Evolutionary conservation across 192 early-diverging fungal genomes (phyloP).

Genomic region (Backusella morwellensis): DNA sequence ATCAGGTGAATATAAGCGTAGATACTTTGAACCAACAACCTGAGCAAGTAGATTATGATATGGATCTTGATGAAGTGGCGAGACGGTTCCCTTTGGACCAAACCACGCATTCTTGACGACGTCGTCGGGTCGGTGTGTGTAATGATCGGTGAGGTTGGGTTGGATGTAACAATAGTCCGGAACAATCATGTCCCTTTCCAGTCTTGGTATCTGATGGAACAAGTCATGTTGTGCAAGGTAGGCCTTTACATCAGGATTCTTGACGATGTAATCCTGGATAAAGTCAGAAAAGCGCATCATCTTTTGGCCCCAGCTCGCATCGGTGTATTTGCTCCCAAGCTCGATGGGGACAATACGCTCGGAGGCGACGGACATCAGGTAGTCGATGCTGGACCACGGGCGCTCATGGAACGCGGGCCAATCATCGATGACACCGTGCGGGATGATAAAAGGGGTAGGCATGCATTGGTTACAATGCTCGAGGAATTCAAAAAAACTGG

Average conservation of each 20-base stretch:
- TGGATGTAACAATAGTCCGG: slow-evolving; percentile 72
- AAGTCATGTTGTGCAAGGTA: slow-evolving; percentile 91
- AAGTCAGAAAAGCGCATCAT: slow-evolving; percentile 73
- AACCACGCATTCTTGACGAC: slow-evolving; percentile 75
- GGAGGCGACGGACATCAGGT: slow-evolving; percentile 57
- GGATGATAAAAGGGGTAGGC: slow-evolving; percentile 51
- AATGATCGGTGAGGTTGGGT: slow-evolving; percentile 25
- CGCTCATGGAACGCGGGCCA: slow-evolving; percentile 66
- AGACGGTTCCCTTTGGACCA: slow-evolving; percentile 77
- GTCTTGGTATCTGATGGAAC: slow-evolving; percentile 69
- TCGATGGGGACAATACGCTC: slow-evolving; percentile 83
- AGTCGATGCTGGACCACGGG: slow-evolving; percentile 62
- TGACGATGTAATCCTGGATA: slow-evolving; percentile 46
- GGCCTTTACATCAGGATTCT: slow-evolving; percentile 12
- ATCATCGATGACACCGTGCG: slow-evolving; percentile 46
- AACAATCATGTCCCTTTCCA: slow-evolving; percentile 65
- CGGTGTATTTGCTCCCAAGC: slow-evolving; percentile 76
- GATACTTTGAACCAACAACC: slow-evolving; percentile 79
- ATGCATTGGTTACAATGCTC: slow-evolving; percentile 4
- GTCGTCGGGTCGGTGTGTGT: slow-evolving; percentile 34
- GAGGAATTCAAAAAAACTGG: slow-evolving; percentile 21
- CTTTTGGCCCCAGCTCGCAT: slow-evolving; percentile 70
- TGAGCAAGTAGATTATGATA: slow-evolving; percentile 84
- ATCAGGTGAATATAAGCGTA: slow-evolving; percentile 66
- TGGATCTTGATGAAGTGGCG: slow-evolving; percentile 83